Conservation (phyloP, 371 early-diverging fungal species). For the Lichtheimia ramosa region DNA sequence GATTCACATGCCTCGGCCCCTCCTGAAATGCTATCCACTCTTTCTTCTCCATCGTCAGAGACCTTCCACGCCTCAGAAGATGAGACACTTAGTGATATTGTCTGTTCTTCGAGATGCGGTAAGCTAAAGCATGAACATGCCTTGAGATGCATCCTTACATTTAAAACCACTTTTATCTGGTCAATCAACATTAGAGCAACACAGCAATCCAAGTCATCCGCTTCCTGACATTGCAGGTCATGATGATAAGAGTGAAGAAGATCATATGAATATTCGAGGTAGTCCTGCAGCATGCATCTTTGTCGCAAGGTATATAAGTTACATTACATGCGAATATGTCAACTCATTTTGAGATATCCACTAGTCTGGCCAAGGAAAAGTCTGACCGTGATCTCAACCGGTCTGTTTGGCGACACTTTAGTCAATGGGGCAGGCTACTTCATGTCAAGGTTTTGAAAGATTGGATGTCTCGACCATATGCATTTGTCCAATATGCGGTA, state of each 20-base stretch:
- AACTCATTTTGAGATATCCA: background rate
- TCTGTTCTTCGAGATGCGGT: no score
- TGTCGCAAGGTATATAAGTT: constrained; percentile 50
- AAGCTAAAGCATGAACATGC: no score
- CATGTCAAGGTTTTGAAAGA: constrained; percentile 83
- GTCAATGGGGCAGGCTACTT: constrained; percentile 65
- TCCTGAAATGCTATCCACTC: no score
- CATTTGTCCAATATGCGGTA: constrained; percentile 84
- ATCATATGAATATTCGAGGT: constrained; percentile 21
- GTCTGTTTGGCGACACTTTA: constrained; percentile 66
- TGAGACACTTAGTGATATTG: no score
- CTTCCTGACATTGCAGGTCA: no score
- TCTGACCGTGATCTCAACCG: constrained; percentile 61
- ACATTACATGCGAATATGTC: background rate
- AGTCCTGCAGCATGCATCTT: constrained; percentile 56
- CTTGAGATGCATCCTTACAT: no score
- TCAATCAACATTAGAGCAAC: no score
- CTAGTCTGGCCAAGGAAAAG: constrained; percentile 61
- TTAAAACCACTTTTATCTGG: no score
- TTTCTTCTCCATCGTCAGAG: no score
- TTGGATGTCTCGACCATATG: constrained; percentile 79
- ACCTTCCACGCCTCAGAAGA: no score
- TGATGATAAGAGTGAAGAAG: background rate
- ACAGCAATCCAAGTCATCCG: no score
- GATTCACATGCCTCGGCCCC: no score